Evolutionary conservation across 257 asterid species (phyloP), one percentile per base, ranked within the genome.

Genomic region (Nicotiana sylvestris): DNA sequence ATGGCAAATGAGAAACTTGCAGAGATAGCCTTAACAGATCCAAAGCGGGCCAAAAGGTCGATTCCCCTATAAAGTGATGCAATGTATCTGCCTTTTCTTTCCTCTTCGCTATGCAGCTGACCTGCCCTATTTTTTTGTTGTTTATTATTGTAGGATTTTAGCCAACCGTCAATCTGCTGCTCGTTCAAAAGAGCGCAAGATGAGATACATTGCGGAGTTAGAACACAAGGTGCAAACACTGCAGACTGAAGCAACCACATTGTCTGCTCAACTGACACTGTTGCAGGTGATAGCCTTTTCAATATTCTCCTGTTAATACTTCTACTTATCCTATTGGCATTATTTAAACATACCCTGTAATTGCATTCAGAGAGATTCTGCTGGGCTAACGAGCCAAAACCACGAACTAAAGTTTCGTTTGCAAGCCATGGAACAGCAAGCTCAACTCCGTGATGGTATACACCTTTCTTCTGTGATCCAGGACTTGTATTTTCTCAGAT

Each of bases 81-180:
- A 3, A 43, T 61, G 11, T 25, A 37, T 67, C 68, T 80, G 13
- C 15, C 25, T 64, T 10, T 46, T 74, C 21, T 11, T 43, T 76
- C 8, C 61, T 62, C 80, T 32, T 7, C 7, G 46, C 78, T 46
- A 64, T 77, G 68, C 76, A 21, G 49, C 46, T 62, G 18, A 32
- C 68, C 16, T 39, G 25, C 64, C 69, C 17, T 46, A 70, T 30
- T 43, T 30, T 30, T 80, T 81, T 37, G 16, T 43, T 77, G 69
- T 80, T 82, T 46, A 17, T 76, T 82, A 33, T 64, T 60, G 66
- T 76, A 92, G 95, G 87, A 92, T 92, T 85, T 86, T 92, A 83
- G 93, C 97, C 66, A 92, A 91, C 83, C 93, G 97, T 16, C 93
- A 89, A 76, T 92, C 97, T 81, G 93, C 97, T 86, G 97, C 95